Percentiles rank a stretch among this genome's conserved stretches.
Conservation (phyloP, 768 basidiomycete species). For the Podaxis pistillaris region DNA sequence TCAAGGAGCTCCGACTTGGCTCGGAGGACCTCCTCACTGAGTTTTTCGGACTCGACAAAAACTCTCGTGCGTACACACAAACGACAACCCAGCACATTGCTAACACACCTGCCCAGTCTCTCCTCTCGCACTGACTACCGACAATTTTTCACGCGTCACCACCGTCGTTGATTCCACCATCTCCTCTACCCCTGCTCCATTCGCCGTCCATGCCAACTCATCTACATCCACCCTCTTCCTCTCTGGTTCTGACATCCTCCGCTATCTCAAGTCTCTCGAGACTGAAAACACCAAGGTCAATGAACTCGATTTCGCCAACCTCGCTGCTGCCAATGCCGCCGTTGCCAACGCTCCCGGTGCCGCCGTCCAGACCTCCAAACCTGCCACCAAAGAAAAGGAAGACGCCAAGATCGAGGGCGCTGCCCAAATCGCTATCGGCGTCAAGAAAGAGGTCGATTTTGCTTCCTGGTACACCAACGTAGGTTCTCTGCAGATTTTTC, state of each 20-base stretch:
- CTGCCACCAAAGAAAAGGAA: constrained; percentile 57
- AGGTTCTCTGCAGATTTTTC: constrained; percentile 22
- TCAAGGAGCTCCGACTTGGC: constrained; percentile 88
- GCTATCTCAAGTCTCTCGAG: constrained; percentile 72
- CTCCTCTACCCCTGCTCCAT: constrained; percentile 60
- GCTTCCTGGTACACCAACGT: constrained; percentile 93
- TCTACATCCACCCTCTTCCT: constrained; percentile 75
- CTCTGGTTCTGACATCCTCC: constrained; percentile 69
- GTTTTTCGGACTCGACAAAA: constrained; percentile 82
- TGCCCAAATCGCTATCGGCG: constrained; percentile 89
- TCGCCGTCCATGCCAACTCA: constrained; percentile 76
- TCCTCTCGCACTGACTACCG: constrained; percentile 65
- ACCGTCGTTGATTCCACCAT: constrained; percentile 80
- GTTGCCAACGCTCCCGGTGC: constrained; percentile 23
- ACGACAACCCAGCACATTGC: background rate
- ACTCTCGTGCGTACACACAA: constrained; percentile 67
- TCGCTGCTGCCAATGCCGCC: constrained; percentile 40
- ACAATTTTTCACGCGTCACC: constrained; percentile 66
- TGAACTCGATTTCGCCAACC: constrained; percentile 68
- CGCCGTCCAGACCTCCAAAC: constrained; percentile 37
- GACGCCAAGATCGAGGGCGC: constrained; percentile 84
- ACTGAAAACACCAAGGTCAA: constrained; percentile 63
- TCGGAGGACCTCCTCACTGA: constrained; percentile 83
- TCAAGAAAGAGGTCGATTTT: constrained; percentile 96
- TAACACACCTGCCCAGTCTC: constrained; percentile 56